These are phyloP conservation scores for Ustilago cynodontis DNA, from an alignment of 1,284 basidiomycete genomes.

Conservation along the genomic window DNA sequence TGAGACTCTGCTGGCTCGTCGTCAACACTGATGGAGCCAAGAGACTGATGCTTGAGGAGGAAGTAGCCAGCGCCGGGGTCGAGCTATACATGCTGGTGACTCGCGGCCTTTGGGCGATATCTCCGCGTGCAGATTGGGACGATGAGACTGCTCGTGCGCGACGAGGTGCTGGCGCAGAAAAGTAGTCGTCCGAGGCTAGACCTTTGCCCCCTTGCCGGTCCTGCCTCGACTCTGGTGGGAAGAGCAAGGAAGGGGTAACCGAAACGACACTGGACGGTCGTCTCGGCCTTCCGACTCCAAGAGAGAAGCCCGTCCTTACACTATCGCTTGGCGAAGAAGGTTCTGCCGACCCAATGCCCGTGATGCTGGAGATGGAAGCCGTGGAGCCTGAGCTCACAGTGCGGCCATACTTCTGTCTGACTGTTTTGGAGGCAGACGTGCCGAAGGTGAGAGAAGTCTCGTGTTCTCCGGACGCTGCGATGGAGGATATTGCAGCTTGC, in stretches of 20 bases:
- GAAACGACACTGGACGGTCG: slow-evolving; percentile 45
- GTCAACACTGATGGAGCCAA: slow-evolving; percentile 19
- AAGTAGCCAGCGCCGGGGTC: slow-evolving; percentile 13
- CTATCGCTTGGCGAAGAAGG: slow-evolving; percentile 27
- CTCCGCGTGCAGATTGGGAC: slow-evolving; percentile 1
- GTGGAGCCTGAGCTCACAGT: slow-evolving; percentile 17
- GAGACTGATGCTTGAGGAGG: slow-evolving; percentile 13
- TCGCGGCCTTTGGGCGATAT: slow-evolving; percentile 8
- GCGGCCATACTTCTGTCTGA: slow-evolving; percentile 24
- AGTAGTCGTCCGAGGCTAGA: slow-evolving; percentile 4
- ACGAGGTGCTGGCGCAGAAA: neutral
- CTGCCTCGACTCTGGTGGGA: slow-evolving; percentile 14
- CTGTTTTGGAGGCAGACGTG: slow-evolving; percentile 8
- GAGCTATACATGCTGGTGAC: slow-evolving; percentile 34
- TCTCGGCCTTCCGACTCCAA: slow-evolving; percentile 17
- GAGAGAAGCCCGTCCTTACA: slow-evolving; percentile 20
- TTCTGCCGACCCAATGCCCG: slow-evolving; percentile 4
- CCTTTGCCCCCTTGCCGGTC: neutral
- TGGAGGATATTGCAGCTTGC: slow-evolving; percentile 18
- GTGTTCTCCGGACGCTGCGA: slow-evolving; percentile 23
- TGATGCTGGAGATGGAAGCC: neutral
- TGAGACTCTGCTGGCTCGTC: slow-evolving; percentile 21
- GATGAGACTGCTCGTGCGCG: slow-evolving; percentile 10
- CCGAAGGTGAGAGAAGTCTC: neutral
- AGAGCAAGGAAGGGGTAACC: slow-evolving; percentile 38